Evolutionary conservation across 768 basidiomycete genomes (phyloP), one percentile per base, ranked within the genome.

Genomic region (Suillus brevipes): DNA sequence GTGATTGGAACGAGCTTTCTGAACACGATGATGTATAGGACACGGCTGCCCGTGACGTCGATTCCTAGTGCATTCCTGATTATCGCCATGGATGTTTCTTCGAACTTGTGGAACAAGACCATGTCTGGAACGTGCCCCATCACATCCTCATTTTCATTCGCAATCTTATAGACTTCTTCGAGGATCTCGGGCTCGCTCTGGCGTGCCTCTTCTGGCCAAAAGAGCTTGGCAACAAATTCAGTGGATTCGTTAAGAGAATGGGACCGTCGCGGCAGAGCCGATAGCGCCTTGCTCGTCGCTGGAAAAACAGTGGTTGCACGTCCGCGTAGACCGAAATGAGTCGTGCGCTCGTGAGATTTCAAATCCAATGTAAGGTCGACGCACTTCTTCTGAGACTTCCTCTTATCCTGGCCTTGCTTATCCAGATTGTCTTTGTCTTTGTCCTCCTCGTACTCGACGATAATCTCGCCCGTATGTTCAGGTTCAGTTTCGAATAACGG

Each of bases 321-420:
- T 37, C 36, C 36, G 4, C 61, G 52, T 1, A 62, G 52, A 40
- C 61, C 52, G 14, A 62, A 62, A 25, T 62, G 61, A 38, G 47
- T 62, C 3, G 7, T 36, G 60, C 28, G 25, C 9, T 37, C 4
- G 0, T 36, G 1, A 20, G 28, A 40, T 5, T 55, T 14, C 34
- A 53, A 13, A 37, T 61, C 23, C 2, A 62, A 25, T 4, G 2
- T 18, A 6, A 62, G 37, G 13, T 56, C 61, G 6, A 62, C n/a
- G 13, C 8, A 6, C n/a, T 34, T 23, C 13, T n/a, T n/a, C 12
- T 61, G 10, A 6, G 40, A 42, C 42, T 43, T 47, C 31, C 31
- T 31, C 45, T 47, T n/a, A n/a, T 47, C 20, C n/a, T 47, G n/a
- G 10, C 45, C 45, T 3, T 47, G 7, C 4, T 49, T 45, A 12